Conservation (phyloP, 805 yeast species). For the Wickerhamiella kazuoi region DNA sequence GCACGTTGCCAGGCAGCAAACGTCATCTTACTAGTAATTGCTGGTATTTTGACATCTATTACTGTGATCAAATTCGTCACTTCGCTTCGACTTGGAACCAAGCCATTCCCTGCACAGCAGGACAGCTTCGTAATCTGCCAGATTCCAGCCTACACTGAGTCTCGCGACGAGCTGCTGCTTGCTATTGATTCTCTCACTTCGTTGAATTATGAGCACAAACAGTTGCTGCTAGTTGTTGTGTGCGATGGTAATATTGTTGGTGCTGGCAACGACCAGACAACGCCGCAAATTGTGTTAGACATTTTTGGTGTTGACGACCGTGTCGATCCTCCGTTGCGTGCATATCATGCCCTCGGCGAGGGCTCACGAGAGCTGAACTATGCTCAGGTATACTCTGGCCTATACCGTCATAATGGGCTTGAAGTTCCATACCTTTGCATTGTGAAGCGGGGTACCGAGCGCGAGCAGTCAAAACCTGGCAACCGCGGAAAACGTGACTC, state of each 20-base stretch:
- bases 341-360: conserved; percentile 41
- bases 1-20: conserved; percentile 27
- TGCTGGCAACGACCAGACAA: conserved; percentile 37
- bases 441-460: conserved; percentile 40
- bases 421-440: conserved; percentile 36
- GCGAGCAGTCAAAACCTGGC: conserved; percentile 36
- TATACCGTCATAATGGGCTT: conserved; percentile 37
- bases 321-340: conserved; percentile 31
- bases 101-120: conserved; percentile 22
- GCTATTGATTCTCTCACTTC: conserved; percentile 42
- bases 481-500: conserved; percentile 52
- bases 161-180: conserved; percentile 34
- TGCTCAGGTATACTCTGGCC: conserved; percentile 46
- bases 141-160: conserved; percentile 37
- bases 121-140: conserved; percentile 27
- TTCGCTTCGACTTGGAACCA: conserved; percentile 23
- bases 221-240: conserved; percentile 36
- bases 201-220: conserved; percentile 37
- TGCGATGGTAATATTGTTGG: conserved; percentile 49
- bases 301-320: conserved; percentile 28
- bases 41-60: conserved; percentile 23
- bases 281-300: conserved; percentile 37
- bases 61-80: conserved; percentile 25
- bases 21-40: conserved; percentile 23
- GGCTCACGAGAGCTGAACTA: conserved; percentile 41